Conservation (phyloP, 2,329 filamentous ascomycete genomes). For the Aspergillus amoenus region DNA sequence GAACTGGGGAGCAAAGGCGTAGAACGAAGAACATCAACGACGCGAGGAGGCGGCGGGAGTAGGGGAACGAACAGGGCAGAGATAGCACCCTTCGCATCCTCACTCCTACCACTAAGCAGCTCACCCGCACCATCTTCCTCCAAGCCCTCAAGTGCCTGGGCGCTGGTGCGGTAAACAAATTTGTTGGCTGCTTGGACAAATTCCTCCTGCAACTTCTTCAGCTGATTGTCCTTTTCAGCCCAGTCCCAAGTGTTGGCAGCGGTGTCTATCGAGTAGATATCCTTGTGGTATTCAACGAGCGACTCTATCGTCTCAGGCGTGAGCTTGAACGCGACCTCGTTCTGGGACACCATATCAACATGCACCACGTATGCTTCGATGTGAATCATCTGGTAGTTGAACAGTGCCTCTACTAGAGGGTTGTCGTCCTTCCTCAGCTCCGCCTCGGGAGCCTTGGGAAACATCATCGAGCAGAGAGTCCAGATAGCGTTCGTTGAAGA, state of each 20-base stretch:
- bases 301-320: slow-evolving; percentile 91
- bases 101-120: slow-evolving; percentile 83
- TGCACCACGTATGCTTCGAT: slow-evolving; percentile 97
- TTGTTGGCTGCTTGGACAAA: slow-evolving; percentile 96
- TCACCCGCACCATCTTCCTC: slow-evolving; percentile 97
- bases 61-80: slow-evolving; percentile 80
- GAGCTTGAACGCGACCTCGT: slow-evolving; percentile 97
- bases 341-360: slow-evolving; percentile 96
- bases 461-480: slow-evolving; percentile 89
- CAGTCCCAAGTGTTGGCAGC: slow-evolving; percentile 89
- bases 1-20: slow-evolving; percentile 84
- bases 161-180: slow-evolving; percentile 90
- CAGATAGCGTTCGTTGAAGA: slow-evolving; percentile 90
- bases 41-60: slow-evolving; percentile 80
- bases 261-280: slow-evolving; percentile 87
- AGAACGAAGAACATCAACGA: slow-evolving; percentile 85
- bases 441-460: slow-evolving; percentile 82
- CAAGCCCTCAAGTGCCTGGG: slow-evolving; percentile 85
- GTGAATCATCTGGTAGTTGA: slow-evolving; percentile 91
- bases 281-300: slow-evolving; percentile 93
- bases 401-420: slow-evolving; percentile 79
- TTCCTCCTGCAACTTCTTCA: slow-evolving; percentile 96
- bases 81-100: slow-evolving; percentile 88
- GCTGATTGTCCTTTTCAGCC: slow-evolving; percentile 92
- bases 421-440: slow-evolving; percentile 81